Evolutionary conservation across 192 early-diverging fungal genomes (phyloP).

Genomic region (Backusella luteola): DNA sequence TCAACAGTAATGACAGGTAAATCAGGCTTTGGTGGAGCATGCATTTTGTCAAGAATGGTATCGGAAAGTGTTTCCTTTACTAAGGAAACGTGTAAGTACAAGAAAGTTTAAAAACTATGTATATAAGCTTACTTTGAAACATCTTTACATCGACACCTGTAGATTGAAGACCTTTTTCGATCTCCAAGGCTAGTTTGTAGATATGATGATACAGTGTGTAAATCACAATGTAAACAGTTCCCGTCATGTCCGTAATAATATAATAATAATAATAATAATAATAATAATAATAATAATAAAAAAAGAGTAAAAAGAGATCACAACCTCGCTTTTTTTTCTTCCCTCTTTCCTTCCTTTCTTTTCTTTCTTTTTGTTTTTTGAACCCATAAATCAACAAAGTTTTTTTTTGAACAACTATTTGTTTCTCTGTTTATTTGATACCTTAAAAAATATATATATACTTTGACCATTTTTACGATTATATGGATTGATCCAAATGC

Average conservation of each 20-base stretch:
- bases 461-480: not conserved
- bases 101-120: not conserved
- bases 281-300: not conserved
- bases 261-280: not conserved
- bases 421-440: not conserved
- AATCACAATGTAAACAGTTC: constrained; percentile 37
- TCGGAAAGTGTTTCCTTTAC: constrained; percentile 61
- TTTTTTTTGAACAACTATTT: too few relatives aligned
- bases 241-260: constrained; percentile 3
- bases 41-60: constrained; percentile 55
- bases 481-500: not conserved
- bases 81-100: constrained; percentile 11
- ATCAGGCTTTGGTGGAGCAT: constrained; percentile 45
- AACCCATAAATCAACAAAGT: not conserved
- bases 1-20: constrained; percentile 42
- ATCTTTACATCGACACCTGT: constrained; percentile 36
- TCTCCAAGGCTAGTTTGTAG: constrained; percentile 60
- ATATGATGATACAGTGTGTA: constrained; percentile 64
- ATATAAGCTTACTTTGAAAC: constrained; percentile 38
- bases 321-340: not conserved
- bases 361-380: not conserved
- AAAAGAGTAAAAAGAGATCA: not conserved
- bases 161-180: constrained; percentile 67
- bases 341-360: not conserved
- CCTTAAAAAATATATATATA: not conserved